A percentile compares a stretch with the other conserved stretches of the same genome.
Evolutionary conservation across 345 rosid species (phyloP).

Genomic region (Noccaea bulbosa): DNA sequence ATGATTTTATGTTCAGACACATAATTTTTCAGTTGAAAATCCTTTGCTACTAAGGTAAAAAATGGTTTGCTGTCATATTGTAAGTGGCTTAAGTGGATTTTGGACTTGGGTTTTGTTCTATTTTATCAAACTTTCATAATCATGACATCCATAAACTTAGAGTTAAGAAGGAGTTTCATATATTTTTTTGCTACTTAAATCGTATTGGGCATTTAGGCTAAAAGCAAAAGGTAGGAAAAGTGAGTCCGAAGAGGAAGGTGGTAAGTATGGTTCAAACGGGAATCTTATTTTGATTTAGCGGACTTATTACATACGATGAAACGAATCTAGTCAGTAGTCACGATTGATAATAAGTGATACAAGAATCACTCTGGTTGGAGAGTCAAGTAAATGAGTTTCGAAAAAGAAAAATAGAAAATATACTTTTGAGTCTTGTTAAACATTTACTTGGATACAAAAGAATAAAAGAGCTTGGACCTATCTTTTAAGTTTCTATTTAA

Average conservation of each 20-base stretch:
- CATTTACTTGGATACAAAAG: not conserved
- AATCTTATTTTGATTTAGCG: no score
- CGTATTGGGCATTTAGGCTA: not conserved
- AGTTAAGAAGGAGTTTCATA: not conserved
- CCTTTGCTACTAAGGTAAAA: not conserved
- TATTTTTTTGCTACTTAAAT: not conserved
- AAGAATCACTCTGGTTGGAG: not conserved
- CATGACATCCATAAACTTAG: not conserved
- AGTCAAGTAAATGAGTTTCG: not conserved
- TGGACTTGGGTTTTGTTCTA: slow-evolving; percentile 13
- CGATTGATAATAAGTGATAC: not conserved
- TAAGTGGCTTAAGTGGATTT: not conserved
- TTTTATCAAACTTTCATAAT: slow-evolving; percentile 1
- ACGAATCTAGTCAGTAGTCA: not conserved
- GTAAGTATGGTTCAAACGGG: not conserved
- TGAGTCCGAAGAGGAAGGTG: not conserved
- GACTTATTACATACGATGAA: not conserved
- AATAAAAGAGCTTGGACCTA: not conserved
- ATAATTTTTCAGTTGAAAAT: no score
- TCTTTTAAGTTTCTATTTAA: not conserved
- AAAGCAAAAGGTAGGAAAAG: not conserved
- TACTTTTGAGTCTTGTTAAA: not conserved
- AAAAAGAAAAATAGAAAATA: not conserved
- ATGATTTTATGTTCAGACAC: no score
- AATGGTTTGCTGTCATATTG: not conserved